phyloP scores from a whole-genome alignment of 225 moss, liverwort and hornwort species.

The Anthoceros angustus region DNA sequence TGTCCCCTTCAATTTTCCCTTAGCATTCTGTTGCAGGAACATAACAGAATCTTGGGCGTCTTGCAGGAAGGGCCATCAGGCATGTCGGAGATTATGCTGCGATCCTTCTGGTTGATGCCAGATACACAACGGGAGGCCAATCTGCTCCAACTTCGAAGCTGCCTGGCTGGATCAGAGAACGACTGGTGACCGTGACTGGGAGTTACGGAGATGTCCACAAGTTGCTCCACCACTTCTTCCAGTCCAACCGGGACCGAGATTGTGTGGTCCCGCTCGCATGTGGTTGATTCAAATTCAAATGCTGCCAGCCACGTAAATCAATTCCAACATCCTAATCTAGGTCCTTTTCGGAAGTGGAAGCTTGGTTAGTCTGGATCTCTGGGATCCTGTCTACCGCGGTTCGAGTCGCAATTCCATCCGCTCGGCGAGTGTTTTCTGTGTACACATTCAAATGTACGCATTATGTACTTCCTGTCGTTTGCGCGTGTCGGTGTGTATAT shows the following conservation, averaged over 20 bases:
- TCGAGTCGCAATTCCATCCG: background rate
- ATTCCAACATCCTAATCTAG: too few relatives aligned
- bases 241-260: constrained; percentile 30
- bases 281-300: too few relatives aligned
- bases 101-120: constrained; percentile 73
- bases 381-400: too few relatives aligned
- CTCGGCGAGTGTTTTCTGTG: too few relatives aligned
- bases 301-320: too few relatives aligned
- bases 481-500: too few relatives aligned
- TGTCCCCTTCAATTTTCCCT: background rate
- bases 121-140: constrained; percentile 33
- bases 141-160: constrained; percentile 65
- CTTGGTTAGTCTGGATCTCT: too few relatives aligned
- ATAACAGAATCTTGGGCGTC: background rate
- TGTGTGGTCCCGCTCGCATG: too few relatives aligned
- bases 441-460: too few relatives aligned
- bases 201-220: constrained; percentile 82
- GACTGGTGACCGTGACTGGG: constrained; percentile 51
- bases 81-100: constrained; percentile 90
- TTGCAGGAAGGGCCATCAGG: constrained; percentile 59
- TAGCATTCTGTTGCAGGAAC: background rate
- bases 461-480: too few relatives aligned
- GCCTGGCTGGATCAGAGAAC: constrained; percentile 77
- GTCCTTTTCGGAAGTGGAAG: too few relatives aligned
- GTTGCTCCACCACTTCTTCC: constrained; percentile 73